Evolutionary conservation across 108 stramenopile species (phyloP), one percentile per base, ranked within the genome.

Genomic region (Pelagomonas calceolata): DNA sequence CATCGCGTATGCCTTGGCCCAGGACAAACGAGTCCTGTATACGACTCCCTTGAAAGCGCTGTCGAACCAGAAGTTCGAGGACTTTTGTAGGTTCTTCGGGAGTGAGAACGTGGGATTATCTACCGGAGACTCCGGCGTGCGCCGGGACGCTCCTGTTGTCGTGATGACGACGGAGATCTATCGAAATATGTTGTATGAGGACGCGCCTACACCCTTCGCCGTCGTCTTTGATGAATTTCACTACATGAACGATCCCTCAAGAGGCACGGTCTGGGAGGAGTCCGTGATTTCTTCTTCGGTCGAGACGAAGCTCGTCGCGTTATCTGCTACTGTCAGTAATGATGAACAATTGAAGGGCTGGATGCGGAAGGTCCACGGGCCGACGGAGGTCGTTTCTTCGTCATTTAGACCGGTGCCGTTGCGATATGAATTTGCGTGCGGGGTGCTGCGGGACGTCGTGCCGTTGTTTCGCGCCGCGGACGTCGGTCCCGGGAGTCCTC

Each of bases 141-240:
- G 92, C 72, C 71, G 91, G 4, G 92, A 84, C 4, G 93, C 92
- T 3, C 85, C 81, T 45, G 73, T 96, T 17, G 85, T 82, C 14
- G 89, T 96, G 64, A 94, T 96, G 95, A 94, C 95, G 26, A 94
- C 93, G 0, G 95, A 94, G 77, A 92, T 96, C 9, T 94, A 91
- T 74, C 83, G 95, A 29, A 96, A 96, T 75, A 94, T 91, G 78
- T 14, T 45, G 68, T 30, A 35, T 32, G 63, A 75, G 21, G 70
- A 73, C 31, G 73, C 73, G 34, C 68, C 44, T 66, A 51, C 34
- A 51, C 88, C 90, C 68, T 85, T 87, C 21, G 89, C 91, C 31
- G 92, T 93, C 18, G 92, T 94, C 32, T 82, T 96, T 74, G 95
- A 96, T 71, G 95, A 96, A 76, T 94, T 96, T 73, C 95, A 96